Base-by-base conservation (phyloP, 1,139 yeast genomes). In the Scheffersomyces quercinus region DNA sequence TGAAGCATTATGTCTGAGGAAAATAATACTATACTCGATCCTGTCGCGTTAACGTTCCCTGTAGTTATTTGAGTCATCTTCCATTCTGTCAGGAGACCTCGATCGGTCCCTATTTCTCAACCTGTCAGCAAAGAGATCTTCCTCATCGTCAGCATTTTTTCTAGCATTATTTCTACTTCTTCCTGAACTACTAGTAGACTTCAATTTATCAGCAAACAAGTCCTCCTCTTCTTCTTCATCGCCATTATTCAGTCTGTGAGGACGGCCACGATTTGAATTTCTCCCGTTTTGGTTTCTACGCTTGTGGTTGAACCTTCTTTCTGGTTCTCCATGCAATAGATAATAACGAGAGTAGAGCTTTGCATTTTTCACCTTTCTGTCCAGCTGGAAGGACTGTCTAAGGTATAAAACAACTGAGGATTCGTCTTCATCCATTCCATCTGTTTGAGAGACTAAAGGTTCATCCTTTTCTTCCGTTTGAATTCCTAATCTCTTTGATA, bases 261-360 rank as follows among this genome's bases (percentile, higher is more conserved):
- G 28, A 16, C 39, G 39, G 34, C 28, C 16, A 11, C 35, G 14
- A 4, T 39, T 48, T 42, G 37, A 30, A 34, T 45, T 13, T 41
- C 50, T 14, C 37, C 45, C 29, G 36, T 48, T 35, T 15, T 41
- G 36, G 5, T 43, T 45, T 32, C 58, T 42, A 14, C 47, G 45
- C 31, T 38, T 46, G 12, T 36, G 31, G n/a, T 49, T 45, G 9
- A 46, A 46, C 6, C 40, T 41, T 43, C 82, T 67, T 39, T 81
- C 81, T 0, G 95, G 95, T 55, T 85, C 93, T 3, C 95, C 95
- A 55, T 86, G 84, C 14, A 84, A 59, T 47, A 85, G 67, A 62
- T 86, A 86, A 59, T 85, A 86, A 35, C 88, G 64, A 26, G 90
- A 83, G 45, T 75, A 77, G 12, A 70, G 77, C 24, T 81, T 68